Percentiles rank a stretch among this genome's conserved stretches.
Conservation (phyloP, 2,329 filamentous ascomycete species). For the Thyridium curvatum region DNA sequence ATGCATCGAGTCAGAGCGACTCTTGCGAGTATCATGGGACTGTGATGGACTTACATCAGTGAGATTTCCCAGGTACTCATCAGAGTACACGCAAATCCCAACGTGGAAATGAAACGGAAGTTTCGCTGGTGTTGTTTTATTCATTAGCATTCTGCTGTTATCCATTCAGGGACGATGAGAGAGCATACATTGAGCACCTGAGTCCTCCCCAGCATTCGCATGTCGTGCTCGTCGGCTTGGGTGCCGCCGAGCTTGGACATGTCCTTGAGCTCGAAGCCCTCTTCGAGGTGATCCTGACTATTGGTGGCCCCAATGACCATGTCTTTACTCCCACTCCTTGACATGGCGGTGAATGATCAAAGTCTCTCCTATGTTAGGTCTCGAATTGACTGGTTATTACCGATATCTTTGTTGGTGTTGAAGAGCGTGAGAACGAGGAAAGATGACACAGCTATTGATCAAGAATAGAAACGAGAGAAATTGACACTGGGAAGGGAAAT, state of each 20-base stretch:
- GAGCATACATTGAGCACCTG: constrained; percentile 13
- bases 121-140: constrained; percentile 32
- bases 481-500: no score
- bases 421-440: no score
- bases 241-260: constrained; percentile 14
- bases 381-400: no score
- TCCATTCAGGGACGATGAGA: not conserved
- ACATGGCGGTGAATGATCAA: not conserved
- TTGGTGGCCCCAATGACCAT: constrained; percentile 7
- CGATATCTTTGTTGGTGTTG: no score
- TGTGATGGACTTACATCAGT: constrained; percentile 21
- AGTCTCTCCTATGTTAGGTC: no score
- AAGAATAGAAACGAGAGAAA: no score
- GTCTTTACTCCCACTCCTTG: not conserved
- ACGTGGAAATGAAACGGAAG: constrained; percentile 42
- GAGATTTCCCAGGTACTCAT: constrained; percentile 49
- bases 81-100: constrained; percentile 46
- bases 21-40: no score
- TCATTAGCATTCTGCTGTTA: no score
- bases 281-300: constrained; percentile 4
- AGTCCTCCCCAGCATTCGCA: constrained; percentile 16
- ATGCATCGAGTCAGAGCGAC: not conserved
- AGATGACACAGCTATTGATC: no score
- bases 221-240: constrained; percentile 22
- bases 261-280: constrained; percentile 11